Evolutionary conservation across 441 rosid genomes (phyloP), one percentile per base, ranked within the genome.

Genomic region (Capsella rubella): DNA sequence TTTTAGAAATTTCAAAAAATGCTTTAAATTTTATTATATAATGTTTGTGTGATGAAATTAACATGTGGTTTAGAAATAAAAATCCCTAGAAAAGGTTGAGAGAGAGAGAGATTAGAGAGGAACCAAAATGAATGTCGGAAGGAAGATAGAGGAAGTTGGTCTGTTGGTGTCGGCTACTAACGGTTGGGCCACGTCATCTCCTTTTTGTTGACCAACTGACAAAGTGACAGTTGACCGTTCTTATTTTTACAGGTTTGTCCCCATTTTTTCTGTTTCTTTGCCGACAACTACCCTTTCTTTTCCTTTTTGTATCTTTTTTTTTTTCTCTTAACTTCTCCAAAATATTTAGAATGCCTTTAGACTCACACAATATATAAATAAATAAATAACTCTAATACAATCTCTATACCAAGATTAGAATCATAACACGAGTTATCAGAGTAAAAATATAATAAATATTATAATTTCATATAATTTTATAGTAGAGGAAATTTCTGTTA

Each of bases 131-230:
- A 45, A 58, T 42, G 68, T 70, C 68, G 76, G 80, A 60, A 49
- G 78, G 28, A 66, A 25, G 39, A 21, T 35, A 66, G 78, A 40
- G 74, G 58, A 47, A 72, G 58, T 65, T 64, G 76, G 72, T 58
- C 73, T 72, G 86, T 75, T 74, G 64, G 13, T 84, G 87, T 85
- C 88, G 88, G 89, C 82, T 81, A 69, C 51, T 45, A 82, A 72
- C 85, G 64, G 88, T 80, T 81, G 78, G 64, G 85, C 82, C 93
- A 82, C 83, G 87, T 82, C 79, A 78, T 68, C 50, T 63, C 81
- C 79, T 85, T 51, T 61, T 39, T 70, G 32, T 55, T 57, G 70
- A 75, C 75, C 64, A 35, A 45, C 50, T 60, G 49, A 40, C 50
- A 18, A 8, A 21, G 16, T 64, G 83, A 82, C 86, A 56, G 86